Percentiles rank a stretch among this genome's conserved stretches.
These are phyloP conservation scores for Cucurbita argyrosperma DNA, from an alignment of 306 rosid species.

Conservation along the genomic window DNA sequence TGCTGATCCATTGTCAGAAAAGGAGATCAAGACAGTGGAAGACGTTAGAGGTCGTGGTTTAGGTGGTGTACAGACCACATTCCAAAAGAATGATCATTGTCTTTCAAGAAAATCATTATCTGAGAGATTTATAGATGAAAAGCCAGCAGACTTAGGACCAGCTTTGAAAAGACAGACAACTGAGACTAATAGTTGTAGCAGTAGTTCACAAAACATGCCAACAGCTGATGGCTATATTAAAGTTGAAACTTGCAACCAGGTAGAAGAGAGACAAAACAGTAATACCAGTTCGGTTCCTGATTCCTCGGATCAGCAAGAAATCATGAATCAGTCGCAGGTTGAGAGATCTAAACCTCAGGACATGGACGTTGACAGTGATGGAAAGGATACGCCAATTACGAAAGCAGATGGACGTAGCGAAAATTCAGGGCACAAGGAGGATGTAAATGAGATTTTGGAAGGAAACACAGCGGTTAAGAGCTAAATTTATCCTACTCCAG, in stretches of 20 bases:
- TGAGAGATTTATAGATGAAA: background rate
- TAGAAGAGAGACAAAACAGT: background rate
- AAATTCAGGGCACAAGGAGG: background rate
- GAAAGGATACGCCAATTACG: background rate
- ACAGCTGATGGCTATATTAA: background rate
- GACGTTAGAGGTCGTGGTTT: conserved; percentile 6
- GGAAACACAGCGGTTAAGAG: background rate
- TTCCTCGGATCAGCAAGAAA: background rate
- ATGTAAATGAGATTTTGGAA: background rate
- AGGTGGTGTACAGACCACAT: conserved; percentile 10
- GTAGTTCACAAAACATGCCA: background rate
- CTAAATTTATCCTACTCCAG: background rate
- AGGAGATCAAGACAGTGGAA: conserved; percentile 18
- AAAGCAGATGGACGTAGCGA: background rate
- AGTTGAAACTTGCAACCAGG: background rate
- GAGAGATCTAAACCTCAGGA: background rate
- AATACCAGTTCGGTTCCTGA: background rate
- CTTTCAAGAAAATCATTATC: background rate
- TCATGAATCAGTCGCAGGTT: background rate
- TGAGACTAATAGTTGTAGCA: background rate
- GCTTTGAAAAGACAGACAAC: background rate
- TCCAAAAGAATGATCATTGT: background rate
- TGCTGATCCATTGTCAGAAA: conserved; percentile 15
- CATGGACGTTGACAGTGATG: background rate
- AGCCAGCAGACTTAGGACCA: background rate